A percentile compares a stretch with the other conserved stretches of the same genome.
Evolutionary conservation across 108 stramenopile genomes (phyloP).

Genomic region (Hondaea fermentalgiana): DNA sequence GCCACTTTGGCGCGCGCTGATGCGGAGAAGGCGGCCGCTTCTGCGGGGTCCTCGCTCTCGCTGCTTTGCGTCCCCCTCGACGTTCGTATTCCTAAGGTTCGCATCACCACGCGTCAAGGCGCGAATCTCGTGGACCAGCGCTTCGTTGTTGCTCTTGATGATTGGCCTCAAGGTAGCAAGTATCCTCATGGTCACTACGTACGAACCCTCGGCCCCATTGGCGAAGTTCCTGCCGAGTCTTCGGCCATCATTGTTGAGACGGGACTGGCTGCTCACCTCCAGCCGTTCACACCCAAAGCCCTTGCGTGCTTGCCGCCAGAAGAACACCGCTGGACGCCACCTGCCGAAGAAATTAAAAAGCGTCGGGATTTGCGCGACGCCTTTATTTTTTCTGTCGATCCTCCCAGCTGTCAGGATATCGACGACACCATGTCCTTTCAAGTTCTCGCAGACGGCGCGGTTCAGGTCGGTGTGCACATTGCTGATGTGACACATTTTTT

Average conservation of each 20-base stretch:
- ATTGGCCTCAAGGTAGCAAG: conserved; percentile 76
- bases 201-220: conserved; percentile 66
- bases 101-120: conserved; percentile 67
- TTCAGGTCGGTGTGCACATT: conserved; percentile 92
- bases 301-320: not conserved
- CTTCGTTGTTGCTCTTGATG: conserved; percentile 71
- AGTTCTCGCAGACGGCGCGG: conserved; percentile 76
- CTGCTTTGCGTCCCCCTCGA: conserved; percentile 60
- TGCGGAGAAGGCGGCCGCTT: not conserved
- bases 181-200: conserved; percentile 87
- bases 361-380: conserved; percentile 71
- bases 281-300: not conserved
- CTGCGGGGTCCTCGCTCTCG: not conserved
- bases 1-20: not conserved
- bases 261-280: not conserved
- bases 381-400: conserved; percentile 89
- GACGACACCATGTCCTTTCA: conserved; percentile 80
- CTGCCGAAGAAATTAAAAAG: conserved; percentile 52
- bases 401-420: conserved; percentile 98
- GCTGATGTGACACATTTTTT: conserved; percentile 99
- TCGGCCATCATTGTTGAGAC: not conserved
- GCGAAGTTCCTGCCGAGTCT: conserved; percentile 84
- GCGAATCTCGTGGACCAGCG: conserved; percentile 62
- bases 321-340: not conserved
- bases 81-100: conserved; percentile 63